Base-by-base conservation (phyloP, 768 basidiomycete genomes). In the Tremella fuciformis region DNA sequence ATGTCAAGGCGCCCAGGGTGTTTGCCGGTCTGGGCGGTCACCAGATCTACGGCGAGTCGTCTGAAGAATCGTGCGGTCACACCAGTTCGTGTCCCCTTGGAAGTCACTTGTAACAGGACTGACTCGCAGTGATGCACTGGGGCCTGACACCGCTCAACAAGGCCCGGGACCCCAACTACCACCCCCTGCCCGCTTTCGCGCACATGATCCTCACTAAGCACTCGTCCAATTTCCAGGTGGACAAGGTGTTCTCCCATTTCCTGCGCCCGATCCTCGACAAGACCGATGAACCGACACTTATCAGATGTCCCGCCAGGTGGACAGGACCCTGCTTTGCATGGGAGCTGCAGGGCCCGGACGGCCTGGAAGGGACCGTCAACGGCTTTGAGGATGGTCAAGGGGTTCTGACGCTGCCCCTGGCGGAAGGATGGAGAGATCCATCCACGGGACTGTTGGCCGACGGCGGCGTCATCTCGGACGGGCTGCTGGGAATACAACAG, bases 141-240 rank as follows among this genome's bases (percentile, higher is more conserved):
- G 64, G 67, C 22, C 63, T 73, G 8, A 75, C 74, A n/a, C 74
- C 74, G 4, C 22, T 49, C n/a, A 64, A 60, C 15, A 58, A 67
- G 11, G 24, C 46, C 11, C 53, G 65, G 56, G 60, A 74, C 41
- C 55, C 57, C 2, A 22, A 34, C 11, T 66, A 65, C 22, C 76
- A 74, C 50, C 74, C 76, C 0, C 62, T 62, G 8, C 77, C 78
- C 3, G 71, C 76, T 0, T 78, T 78, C 64, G 58, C 74, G 18
- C 79, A 79, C 52, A 75, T 75, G 25, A 79, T 78, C 61, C 67
- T 79, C 25, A 73, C 76, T 34, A 79, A 79, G 60, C 76, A 79
- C 50, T 62, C 66, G 34, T 46, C 55, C 9, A 49, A 61, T 41
- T 58, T 75, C 0, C 71, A 75, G 49, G 58, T 68, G 8, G 62